Evolutionary conservation across 768 basidiomycete genomes (phyloP), one percentile per base, ranked within the genome.

Genomic region (Collybia sordida): DNA sequence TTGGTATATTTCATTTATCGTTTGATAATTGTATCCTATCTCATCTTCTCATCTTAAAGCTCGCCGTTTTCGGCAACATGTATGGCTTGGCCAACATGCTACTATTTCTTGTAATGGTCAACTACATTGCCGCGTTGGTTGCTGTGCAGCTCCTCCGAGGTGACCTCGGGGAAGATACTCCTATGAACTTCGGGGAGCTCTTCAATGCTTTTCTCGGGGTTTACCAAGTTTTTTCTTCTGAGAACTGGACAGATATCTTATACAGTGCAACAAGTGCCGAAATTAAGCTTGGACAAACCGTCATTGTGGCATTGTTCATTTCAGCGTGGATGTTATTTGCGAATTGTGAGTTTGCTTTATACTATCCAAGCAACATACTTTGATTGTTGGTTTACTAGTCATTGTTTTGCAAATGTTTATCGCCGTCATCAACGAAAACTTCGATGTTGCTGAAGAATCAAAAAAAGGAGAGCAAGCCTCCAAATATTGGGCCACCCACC

Each of bases 391-490:
- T 23, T 17, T 35, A 6, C 45, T 46, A 95, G 94, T 93, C 74
- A 91, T 96, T 59, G 77, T 96, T 7, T 65, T 96, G 42, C 93
- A 96, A 63, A 88, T 98, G 86, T 97, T 98, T 72, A 91, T 98
- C 60, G 96, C 96, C 27, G 93, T 96, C 39, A 93, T 97, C 75
- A 91, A 94, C 60, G 93, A 95, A 74, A 96, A 95, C 67, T 98
- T 98, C 59, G 78, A 86, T 19, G 83, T 97, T 4, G 93, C 93
- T 0, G 96, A 98, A 61, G 92, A 95, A 62, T 79, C 84, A 22
- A 98, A 98, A 72, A 83, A 86, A 45, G 79, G 80, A 14, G 79
- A 87, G 54, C 96, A 97, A 66, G 83, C 87, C 4, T 81, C 82
- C 5, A 78, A 82, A 41, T 88, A 84, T 62, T 83, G 79, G 71